A percentile compares a stretch with the other conserved stretches of the same genome.
phyloP scores from a whole-genome alignment of 2,329 filamentous ascomycete species.

The Chaetomium olivaceum region DNA sequence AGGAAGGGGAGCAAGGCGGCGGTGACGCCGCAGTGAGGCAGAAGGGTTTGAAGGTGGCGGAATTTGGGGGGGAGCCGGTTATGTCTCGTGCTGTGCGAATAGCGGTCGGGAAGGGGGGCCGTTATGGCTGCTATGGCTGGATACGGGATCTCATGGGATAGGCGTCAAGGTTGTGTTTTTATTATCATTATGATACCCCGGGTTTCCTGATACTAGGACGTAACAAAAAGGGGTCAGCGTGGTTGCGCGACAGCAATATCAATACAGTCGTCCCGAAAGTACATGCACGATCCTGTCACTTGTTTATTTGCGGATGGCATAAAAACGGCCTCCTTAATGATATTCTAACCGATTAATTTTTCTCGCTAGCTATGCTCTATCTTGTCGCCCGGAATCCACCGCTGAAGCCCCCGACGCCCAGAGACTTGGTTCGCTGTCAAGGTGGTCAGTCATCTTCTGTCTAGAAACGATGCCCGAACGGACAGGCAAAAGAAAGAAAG shows the following conservation, averaged over 20 bases:
- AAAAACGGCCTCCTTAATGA: neutral
- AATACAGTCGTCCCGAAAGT: neutral
- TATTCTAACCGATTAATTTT: neutral
- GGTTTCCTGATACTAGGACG: neutral
- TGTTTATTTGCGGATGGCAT: neutral
- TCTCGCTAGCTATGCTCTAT: neutral
- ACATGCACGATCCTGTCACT: neutral
- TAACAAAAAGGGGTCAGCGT: neutral
- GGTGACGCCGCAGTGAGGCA: constrained; percentile 34
- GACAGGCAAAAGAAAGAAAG: neutral
- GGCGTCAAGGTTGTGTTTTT: constrained; percentile 17
- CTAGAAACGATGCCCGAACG: neutral
- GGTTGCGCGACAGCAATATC: neutral
- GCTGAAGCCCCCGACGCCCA: too few species aligned
- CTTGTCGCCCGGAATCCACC: neutral
- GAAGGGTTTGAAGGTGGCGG: constrained; percentile 13
- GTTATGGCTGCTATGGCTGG: neutral
- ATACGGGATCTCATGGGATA: neutral
- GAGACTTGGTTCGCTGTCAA: neutral
- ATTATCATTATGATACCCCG: constrained; percentile 23
- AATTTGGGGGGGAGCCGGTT: neutral
- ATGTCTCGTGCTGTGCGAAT: neutral
- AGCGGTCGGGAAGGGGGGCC: neutral
- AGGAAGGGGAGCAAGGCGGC: constrained; percentile 52
- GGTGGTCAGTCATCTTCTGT: neutral